Percentiles rank a stretch among this genome's conserved stretches.
These are phyloP conservation scores for Podochytrium sp. DNA, from an alignment of 192 early-diverging fungal genomes.

Conservation along the genomic window DNA sequence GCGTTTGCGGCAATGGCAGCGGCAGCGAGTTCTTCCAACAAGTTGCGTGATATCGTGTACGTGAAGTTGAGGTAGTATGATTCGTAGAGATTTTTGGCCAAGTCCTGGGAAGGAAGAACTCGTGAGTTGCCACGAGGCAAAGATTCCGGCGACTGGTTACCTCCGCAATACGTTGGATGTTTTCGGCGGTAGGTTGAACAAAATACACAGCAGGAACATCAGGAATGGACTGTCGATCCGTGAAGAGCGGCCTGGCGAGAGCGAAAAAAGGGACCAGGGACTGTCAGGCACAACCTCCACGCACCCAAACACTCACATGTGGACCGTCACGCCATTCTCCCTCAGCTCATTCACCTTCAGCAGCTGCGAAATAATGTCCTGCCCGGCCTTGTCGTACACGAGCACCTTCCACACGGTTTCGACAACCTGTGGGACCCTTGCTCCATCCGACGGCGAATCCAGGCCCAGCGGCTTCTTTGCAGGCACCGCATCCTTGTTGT, in stretches of 20 bases:
- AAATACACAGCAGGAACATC: conserved; percentile 99
- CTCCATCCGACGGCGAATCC: conserved; percentile 40
- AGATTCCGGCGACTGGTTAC: conserved; percentile 40
- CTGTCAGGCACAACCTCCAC: too few species aligned
- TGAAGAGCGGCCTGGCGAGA: conserved; percentile 69
- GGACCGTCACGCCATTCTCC: conserved; percentile 94
- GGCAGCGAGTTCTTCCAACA: conserved; percentile 95
- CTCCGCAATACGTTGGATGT: conserved; percentile 77
- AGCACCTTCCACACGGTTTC: conserved; percentile 96
- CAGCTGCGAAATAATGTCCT: conserved; percentile 96
- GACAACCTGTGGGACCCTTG: conserved; percentile 28
- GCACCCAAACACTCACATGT: conserved; percentile 70
- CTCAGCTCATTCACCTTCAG: conserved; percentile 94
- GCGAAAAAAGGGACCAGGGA: neutral
- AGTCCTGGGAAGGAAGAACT: conserved; percentile 65
- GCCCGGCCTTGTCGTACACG: conserved; percentile 90
- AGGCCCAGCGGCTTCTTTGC: conserved; percentile 36
- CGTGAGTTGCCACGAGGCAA: neutral
- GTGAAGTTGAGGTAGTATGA: conserved; percentile 96
- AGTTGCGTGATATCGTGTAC: conserved; percentile 78
- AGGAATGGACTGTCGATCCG: conserved; percentile 84
- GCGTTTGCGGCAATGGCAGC: conserved; percentile 74
- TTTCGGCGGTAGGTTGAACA: conserved; percentile 86
- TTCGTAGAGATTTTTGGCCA: conserved; percentile 89
- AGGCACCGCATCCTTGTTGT: conserved; percentile 44